These are phyloP conservation scores for Fusarium sp. DNA, from an alignment of 2,329 filamentous ascomycete species.

Conservation along the genomic window DNA sequence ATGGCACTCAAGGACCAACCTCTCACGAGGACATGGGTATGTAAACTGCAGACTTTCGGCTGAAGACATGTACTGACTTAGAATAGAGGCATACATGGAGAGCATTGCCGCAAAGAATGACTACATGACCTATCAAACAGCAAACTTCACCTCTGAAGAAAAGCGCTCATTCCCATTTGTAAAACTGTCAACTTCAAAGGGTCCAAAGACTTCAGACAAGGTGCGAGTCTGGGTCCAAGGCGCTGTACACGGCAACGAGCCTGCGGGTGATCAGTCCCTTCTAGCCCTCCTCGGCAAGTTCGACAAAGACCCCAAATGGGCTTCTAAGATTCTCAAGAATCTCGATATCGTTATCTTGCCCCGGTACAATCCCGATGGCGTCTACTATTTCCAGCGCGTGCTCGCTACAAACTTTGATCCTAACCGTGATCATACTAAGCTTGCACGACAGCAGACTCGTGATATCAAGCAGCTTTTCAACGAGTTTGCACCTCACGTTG, in stretches of 20 bases:
- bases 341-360: constrained; percentile 47
- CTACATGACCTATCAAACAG: constrained; percentile 24
- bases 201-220: constrained; percentile 29
- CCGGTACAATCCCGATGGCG: constrained; percentile 50
- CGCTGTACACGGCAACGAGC: constrained; percentile 50
- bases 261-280: constrained; percentile 46
- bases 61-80: background rate
- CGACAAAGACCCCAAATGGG: constrained; percentile 45
- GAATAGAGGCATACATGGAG: constrained; percentile 16
- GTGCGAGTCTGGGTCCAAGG: constrained; percentile 48
- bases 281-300: constrained; percentile 48
- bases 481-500: constrained; percentile 46
- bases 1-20: constrained; percentile 33
- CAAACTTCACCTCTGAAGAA: constrained; percentile 35
- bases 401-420: constrained; percentile 47
- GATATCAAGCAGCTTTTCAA: constrained; percentile 45
- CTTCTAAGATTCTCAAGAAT: constrained; percentile 41
- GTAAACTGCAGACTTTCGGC: accelerated
- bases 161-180: constrained; percentile 34
- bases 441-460: constrained; percentile 47
- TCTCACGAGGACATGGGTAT: constrained; percentile 28
- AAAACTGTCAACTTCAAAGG: constrained; percentile 6
- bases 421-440: constrained; percentile 49
- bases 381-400: constrained; percentile 48
- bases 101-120: constrained; percentile 15